phyloP scores from a whole-genome alignment of 2,329 filamentous ascomycete species.

The Ophiostoma novo-ulmi region DNA sequence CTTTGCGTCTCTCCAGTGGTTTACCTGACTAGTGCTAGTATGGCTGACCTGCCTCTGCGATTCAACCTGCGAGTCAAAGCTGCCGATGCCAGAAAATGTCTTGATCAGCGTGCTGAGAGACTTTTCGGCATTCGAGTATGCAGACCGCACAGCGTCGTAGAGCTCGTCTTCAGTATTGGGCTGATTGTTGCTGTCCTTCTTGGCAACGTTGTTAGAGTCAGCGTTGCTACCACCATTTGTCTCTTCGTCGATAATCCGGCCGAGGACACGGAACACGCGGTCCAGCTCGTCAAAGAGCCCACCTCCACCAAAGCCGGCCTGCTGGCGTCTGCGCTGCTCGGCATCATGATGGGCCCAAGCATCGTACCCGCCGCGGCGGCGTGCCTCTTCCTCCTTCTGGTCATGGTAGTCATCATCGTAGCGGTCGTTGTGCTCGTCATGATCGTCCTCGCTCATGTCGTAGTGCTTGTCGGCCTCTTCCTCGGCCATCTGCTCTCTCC shows the following conservation, averaged over 20 bases:
- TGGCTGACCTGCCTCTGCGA: background rate
- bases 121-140: slow-evolving; percentile 36
- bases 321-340: background rate
- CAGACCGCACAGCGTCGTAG: slow-evolving; percentile 38
- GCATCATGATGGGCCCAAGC: slow-evolving; percentile 4
- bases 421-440: slow-evolving; percentile 11
- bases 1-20: background rate
- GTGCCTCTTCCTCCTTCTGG: slow-evolving; percentile 8
- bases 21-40: background rate
- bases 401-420: slow-evolving; percentile 8
- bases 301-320: slow-evolving; percentile 13
- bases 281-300: slow-evolving; percentile 29
- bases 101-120: slow-evolving; percentile 42
- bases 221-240: slow-evolving; percentile 26
- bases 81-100: slow-evolving; percentile 30
- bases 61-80: background rate
- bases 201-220: slow-evolving; percentile 26
- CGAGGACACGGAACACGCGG: slow-evolving; percentile 26
- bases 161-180: slow-evolving; percentile 41
- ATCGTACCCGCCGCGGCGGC: background rate
- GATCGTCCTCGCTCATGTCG: background rate
- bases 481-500: slow-evolving; percentile 21
- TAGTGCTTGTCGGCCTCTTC: slow-evolving; percentile 19
- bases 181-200: slow-evolving; percentile 25
- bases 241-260: slow-evolving; percentile 28